These are phyloP conservation scores for Epithele typhae DNA, from an alignment of 768 basidiomycete genomes.

Conservation along the genomic window DNA sequence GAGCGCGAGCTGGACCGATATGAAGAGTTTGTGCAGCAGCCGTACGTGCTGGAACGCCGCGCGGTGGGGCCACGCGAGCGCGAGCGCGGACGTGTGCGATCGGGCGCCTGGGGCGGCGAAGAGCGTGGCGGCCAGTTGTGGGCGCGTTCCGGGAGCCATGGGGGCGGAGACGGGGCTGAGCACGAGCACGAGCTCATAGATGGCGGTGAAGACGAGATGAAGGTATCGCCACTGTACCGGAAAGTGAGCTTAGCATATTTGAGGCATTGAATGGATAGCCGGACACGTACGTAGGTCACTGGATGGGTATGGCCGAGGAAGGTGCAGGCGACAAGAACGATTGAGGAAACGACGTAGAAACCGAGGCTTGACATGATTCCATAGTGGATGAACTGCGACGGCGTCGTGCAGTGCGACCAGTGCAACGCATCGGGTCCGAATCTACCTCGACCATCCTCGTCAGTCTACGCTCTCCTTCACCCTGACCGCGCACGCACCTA, in stretches of 20 bases:
- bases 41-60: conserved; percentile 73
- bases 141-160: conserved; percentile 15
- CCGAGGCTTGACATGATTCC: conserved; percentile 60
- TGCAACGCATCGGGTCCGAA: conserved; percentile 71
- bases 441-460: conserved; percentile 32
- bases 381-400: conserved; percentile 61
- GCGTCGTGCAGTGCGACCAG: conserved; percentile 68
- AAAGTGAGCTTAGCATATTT: not conserved
- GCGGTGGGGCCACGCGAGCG: conserved; percentile 53
- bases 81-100: conserved; percentile 27
- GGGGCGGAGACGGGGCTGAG: conserved; percentile 51
- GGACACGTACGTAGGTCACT: conserved; percentile 66
- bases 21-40: conserved; percentile 74
- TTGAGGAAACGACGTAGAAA: conserved; percentile 61
- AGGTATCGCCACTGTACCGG: conserved; percentile 70
- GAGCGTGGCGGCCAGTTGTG: conserved; percentile 24
- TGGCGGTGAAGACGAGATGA: conserved; percentile 57
- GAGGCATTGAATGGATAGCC: not conserved
- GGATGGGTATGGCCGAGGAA: conserved; percentile 54
- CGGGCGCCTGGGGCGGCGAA: conserved; percentile 18
- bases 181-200: conserved; percentile 61
- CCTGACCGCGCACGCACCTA: conserved; percentile 40
- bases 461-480: not conserved
- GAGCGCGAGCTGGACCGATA: too few species aligned
- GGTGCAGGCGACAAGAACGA: conserved; percentile 59